Base-by-base conservation (phyloP, 2,329 filamentous ascomycete genomes). In the Remersonia thermophila region DNA sequence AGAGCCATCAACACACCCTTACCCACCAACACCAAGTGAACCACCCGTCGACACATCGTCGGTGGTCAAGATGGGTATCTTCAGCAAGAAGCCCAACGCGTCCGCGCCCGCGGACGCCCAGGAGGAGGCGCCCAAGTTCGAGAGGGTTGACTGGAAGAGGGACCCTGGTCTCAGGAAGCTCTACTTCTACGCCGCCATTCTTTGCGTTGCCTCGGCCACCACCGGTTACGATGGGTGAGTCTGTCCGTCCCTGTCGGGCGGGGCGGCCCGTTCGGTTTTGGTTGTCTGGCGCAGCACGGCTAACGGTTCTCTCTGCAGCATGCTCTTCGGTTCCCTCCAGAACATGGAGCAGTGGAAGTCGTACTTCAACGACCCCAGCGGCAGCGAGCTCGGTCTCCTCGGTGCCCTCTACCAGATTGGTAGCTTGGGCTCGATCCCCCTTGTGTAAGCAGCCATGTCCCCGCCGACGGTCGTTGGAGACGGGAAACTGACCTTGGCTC, bases 331-430 rank as follows among this genome's bases (percentile, higher is more conserved):
- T 51, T 51, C 52, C 7, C 58, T 63, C 5, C 61, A 65, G 47
- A 59, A 61, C 47, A 62, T 65, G 45, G 44, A 59, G 1, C 51
- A 53, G 17, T 69, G 64, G 65, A 55, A 63, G 47, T 49, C 51
- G 15, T 66, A 62, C 50, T 74, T 74, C 45, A 55, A 58, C 20
- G 33, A 67, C 38, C 70, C 60, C 1, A 28, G 62, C 50, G 52
- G 65, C 44, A 50, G 56, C 40, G 46, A 54, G 51, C 54, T 65
- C 7, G 73, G 73, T 35, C 61, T 77, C 23, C 59, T 77, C 3
- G 66, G 65, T 8, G 69, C 72, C 7, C 65, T 71, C 42, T 77
- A 77, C 54, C 71, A 71, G 46, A 65, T 77, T 28, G 73, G 73
- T 31, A 70, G 68, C 38, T 63, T 77, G 41, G 55, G 60, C 30